Conservation (phyloP, 139 green algal genomes). For the Chlorella vulgaris region DNA sequence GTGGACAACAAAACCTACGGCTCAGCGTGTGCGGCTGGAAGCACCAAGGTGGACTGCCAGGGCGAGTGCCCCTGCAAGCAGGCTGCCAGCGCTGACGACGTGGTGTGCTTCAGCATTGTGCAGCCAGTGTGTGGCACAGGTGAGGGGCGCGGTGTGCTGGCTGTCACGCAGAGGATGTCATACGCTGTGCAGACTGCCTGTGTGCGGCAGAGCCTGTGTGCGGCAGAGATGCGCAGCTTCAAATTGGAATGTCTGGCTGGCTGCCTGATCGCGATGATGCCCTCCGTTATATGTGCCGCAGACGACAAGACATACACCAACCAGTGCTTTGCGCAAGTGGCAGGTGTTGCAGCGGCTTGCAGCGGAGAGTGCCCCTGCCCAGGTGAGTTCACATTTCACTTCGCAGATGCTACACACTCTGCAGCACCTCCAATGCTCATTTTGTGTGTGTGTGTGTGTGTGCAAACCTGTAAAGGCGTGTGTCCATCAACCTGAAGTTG, state of each 20-base stretch:
- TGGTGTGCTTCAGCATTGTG: not conserved
- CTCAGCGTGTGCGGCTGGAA: not conserved
- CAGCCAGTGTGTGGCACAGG: slow-evolving; percentile 14
- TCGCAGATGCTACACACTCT: not conserved
- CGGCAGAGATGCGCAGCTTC: not conserved
- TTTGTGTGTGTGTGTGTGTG: not conserved
- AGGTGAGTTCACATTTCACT: not conserved
- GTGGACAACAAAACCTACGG: slow-evolving; percentile 5
- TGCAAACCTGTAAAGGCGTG: not conserved
- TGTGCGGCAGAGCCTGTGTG: not conserved
- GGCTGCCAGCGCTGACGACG: not conserved
- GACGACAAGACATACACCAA: slow-evolving; percentile 3
- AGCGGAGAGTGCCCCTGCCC: slow-evolving; percentile 24
- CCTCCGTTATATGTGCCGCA: too few relatives aligned
- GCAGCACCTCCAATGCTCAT: not conserved
- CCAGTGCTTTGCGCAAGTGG: not conserved
- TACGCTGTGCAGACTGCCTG: not conserved
- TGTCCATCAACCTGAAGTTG: too few relatives aligned
- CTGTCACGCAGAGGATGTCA: too few relatives aligned
- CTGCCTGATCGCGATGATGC: too few relatives aligned
- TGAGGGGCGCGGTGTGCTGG: too few relatives aligned
- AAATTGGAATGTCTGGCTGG: too few relatives aligned
- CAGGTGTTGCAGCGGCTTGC: not conserved
- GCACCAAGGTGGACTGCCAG: not conserved
- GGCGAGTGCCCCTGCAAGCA: slow-evolving; percentile 8